Evolutionary conservation across 2,329 filamentous ascomycete genomes (phyloP).

Genomic region (Camptophora hylomeconis): DNA sequence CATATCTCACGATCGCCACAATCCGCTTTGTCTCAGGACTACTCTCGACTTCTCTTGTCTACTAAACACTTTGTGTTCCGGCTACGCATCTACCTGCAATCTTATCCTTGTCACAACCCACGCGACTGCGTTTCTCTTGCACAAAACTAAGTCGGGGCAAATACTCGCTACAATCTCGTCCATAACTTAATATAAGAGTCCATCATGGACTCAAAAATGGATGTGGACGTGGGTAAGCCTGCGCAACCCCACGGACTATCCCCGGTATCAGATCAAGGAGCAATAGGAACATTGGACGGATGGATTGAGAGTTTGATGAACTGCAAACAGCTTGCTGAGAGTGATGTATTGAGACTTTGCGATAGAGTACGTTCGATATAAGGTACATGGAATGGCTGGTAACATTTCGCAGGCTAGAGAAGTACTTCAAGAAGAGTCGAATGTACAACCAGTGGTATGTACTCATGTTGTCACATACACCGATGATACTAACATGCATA

Average conservation of each 20-base stretch:
- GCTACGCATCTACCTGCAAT: no score
- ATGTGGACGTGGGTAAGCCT: slow-evolving; percentile 76
- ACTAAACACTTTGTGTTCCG: no score
- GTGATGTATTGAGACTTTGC: slow-evolving; percentile 90
- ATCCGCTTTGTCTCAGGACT: no score
- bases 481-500: slow-evolving; percentile 5
- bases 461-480: neutral
- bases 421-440: slow-evolving; percentile 93
- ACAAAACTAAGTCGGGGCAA: no score
- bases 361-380: slow-evolving; percentile 65
- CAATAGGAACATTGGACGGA: slow-evolving; percentile 84
- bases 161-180: no score
- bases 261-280: slow-evolving; percentile 67
- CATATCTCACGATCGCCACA: no score
- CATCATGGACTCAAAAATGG: slow-evolving; percentile 94
- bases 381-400: slow-evolving; percentile 7
- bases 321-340: slow-evolving; percentile 95
- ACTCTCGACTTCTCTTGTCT: no score
- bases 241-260: slow-evolving; percentile 65
- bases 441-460: slow-evolving; percentile 91
- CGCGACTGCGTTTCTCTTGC: no score
- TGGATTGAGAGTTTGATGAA: slow-evolving; percentile 98
- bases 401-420: slow-evolving; percentile 59
- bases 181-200: no score
- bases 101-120: no score